These are phyloP conservation scores for Aspergillus tubingensis DNA, from an alignment of 2,329 filamentous ascomycete species.

Conservation along the genomic window DNA sequence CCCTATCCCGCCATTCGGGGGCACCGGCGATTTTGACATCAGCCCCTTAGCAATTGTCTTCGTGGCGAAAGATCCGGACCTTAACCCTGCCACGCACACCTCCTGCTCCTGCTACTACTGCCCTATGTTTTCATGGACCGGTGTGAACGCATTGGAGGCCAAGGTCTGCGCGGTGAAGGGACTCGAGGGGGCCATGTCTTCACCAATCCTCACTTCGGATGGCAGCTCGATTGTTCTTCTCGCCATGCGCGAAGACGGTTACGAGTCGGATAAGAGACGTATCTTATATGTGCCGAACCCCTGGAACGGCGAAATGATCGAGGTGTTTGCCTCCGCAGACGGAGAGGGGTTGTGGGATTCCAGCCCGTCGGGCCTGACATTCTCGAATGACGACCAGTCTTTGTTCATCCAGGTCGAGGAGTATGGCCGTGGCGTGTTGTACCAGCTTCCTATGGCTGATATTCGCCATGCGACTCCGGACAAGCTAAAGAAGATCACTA, in stretches of 20 bases:
- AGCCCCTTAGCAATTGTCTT: slow-evolving; percentile 49
- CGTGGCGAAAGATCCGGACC: slow-evolving; percentile 48
- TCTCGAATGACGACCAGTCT: slow-evolving; percentile 44
- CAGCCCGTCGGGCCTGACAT: slow-evolving; percentile 45
- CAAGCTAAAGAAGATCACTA: slow-evolving; percentile 41
- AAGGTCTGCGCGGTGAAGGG: slow-evolving; percentile 36
- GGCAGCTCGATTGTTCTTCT: slow-evolving; percentile 47
- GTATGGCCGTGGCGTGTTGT: slow-evolving; percentile 45
- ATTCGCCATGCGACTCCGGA: slow-evolving; percentile 32
- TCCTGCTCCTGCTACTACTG: slow-evolving; percentile 50
- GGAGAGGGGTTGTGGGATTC: slow-evolving; percentile 45
- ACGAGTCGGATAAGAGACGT: slow-evolving; percentile 51
- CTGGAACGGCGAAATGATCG: slow-evolving; percentile 42
- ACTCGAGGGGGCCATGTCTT: slow-evolving; percentile 47
- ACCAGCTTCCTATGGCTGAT: slow-evolving; percentile 39
- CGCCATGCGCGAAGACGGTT: slow-evolving; percentile 48
- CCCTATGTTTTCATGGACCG: slow-evolving; percentile 46
- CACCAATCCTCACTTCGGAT: slow-evolving; percentile 48
- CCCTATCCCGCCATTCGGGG: slow-evolving; percentile 52
- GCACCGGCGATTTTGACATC: slow-evolving; percentile 50
- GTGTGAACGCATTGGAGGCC: slow-evolving; percentile 33
- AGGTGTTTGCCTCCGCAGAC: slow-evolving; percentile 41
- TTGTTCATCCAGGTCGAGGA: slow-evolving; percentile 47
- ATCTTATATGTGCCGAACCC: slow-evolving; percentile 47
- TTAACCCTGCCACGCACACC: slow-evolving; percentile 51